Evolutionary conservation across 768 basidiomycete genomes (phyloP).

Genomic region (Termitomyces sp.): DNA sequence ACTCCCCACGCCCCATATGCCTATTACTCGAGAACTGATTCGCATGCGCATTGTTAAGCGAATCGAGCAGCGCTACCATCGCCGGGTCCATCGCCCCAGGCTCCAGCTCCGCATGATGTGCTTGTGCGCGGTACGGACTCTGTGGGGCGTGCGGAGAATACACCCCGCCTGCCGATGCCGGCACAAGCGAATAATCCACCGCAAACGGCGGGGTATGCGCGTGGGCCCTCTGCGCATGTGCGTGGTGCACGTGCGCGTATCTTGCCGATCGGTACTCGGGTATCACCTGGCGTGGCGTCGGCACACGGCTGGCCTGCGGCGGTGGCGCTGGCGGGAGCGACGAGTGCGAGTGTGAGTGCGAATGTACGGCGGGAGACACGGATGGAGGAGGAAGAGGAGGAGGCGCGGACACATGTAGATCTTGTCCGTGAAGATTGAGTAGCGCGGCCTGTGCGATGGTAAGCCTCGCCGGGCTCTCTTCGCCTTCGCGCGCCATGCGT

Average conservation of each 20-base stretch:
- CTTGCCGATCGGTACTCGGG: no score
- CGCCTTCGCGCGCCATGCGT: conserved; percentile 54
- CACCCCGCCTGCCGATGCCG: conserved; percentile 11
- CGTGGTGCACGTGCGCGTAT: no score
- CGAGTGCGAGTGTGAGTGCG: neutral
- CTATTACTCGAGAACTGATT: conserved; percentile 1
- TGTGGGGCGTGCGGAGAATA: neutral
- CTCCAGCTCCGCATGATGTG: neutral
- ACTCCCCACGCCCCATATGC: neutral
- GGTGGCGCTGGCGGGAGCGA: neutral
- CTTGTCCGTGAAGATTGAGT: conserved; percentile 69
- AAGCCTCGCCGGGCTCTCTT: conserved; percentile 55
- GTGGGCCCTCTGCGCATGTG: neutral
- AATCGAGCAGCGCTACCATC: conserved; percentile 32
- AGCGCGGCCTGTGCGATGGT: conserved; percentile 78
- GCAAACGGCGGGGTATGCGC: conserved; percentile 19
- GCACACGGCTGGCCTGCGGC: neutral
- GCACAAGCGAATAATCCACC: conserved; percentile 36
- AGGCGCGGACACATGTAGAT: conserved; percentile 27
- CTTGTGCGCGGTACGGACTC: conserved; percentile 3
- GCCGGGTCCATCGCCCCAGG: conserved; percentile 24
- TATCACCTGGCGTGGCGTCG: conserved; percentile 3
- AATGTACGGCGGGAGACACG: no score
- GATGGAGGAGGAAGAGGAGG: neutral
- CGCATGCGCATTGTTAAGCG: conserved; percentile 16